Base-by-base conservation (phyloP, 2,329 filamentous ascomycete genomes). In the Gaeumannomyces tritici region DNA sequence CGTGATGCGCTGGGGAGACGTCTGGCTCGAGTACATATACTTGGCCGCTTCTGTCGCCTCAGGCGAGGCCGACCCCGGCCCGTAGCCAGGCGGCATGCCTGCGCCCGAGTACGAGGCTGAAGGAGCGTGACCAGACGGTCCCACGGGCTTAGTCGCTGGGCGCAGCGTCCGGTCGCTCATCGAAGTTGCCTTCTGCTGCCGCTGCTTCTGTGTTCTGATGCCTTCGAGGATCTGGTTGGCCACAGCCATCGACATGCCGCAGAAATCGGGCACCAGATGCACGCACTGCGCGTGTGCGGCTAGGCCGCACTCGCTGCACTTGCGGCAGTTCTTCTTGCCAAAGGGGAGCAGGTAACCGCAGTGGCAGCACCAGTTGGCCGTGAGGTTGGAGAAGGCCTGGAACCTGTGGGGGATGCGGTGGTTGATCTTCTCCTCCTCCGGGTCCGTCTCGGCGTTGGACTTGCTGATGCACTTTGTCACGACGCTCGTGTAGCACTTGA, bases 391-490 rank as follows among this genome's bases (percentile, higher is more conserved):
- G 74, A 96, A 99, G n/a, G 89, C 87, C 70, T 93, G 88, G 80
- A 98, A 99, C 62, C 95, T 89, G 83, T 99, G 95, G 11, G 95
- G 95, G 72, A 99, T 99, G 67, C 95, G 90, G 74, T 99, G 95
- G 74, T 99, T 99, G 84, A 99, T 96, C 81, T 98, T 99, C 77
- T 97, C 95, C 76, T 99, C 95, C 76, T 99, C 95, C 27, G 95
- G 93, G 74, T 99, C 95, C 7, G 91, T 96, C 75, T 99, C 95
- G 66, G 95, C 93, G 73, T 99, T 99, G 66, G 93, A 97, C 75
- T 99, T 98, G 79, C 93, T 98, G 75, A 99, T 99, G 79, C 95
- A 99, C 77, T 99, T 99, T 66, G 95, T 99, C 69, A 99, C 95
- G 58, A 99, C 95, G 74, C 93, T 96, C 21, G 86, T 79, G 75